Evolutionary conservation across 768 basidiomycete species (phyloP), one percentile per base, ranked within the genome.

Genomic region (Suillus luteus): DNA sequence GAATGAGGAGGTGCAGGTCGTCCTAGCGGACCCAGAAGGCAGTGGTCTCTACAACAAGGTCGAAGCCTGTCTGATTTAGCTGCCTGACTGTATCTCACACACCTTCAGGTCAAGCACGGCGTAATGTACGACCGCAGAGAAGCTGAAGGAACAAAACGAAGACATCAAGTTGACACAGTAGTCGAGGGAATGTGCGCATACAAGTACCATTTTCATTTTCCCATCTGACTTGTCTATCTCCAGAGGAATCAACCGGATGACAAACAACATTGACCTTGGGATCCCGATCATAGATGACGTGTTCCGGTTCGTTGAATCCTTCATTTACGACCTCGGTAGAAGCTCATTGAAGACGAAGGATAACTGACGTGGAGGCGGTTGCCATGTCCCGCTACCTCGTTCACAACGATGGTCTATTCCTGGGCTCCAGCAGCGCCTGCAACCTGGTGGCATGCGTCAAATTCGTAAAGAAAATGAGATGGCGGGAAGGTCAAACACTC

Each of bases 71-170:
- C 31, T 12, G 12, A 7, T 2, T 33, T 12, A 10, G 15, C 15
- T 5, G 46, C 14, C 38, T 58, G 62, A 51, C 33, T 4, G n/a
- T 33, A 17, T 9, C 4, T 24, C 46, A n/a, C 12, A 43, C 22
- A 14, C 3, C 5, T 61, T 5, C 57, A 92, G 90, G 85, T 97
- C 60, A 93, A 92, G 77, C 85, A 89, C 67, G 95, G 94, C 5
- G 97, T 98, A 8, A 93, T 99, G 95, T 99, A 89, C 71, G 92
- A 96, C 72, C 81, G 77, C n/a, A 92, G 85, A 66, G 96, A 99
- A 79, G 88, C 87, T 46, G 96, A 99, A 77, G 96, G 97, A 6
- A 96, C 89, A 10, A 95, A 93, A 71, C 78, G 97, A 69, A 81
- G 96, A 63, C 93, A 96, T 72, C 95, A 96, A 75, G 94, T 98